Evolutionary conservation across 345 rosid genomes (phyloP).

Genomic region (Salix koriyanagi): DNA sequence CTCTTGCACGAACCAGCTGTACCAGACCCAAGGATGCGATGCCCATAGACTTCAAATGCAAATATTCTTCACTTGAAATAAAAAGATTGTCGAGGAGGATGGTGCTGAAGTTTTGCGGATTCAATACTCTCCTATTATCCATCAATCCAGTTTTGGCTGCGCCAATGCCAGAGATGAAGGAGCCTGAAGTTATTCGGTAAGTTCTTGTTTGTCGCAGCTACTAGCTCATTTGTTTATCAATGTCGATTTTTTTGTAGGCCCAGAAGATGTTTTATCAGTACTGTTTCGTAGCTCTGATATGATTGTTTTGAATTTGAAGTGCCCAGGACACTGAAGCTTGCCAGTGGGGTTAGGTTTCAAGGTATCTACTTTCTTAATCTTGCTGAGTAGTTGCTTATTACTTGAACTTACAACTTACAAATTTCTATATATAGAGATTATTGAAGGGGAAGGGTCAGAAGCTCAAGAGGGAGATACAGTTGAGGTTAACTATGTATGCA

Average conservation of each 20-base stretch:
- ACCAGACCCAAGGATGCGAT: conserved; percentile 7
- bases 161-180: conserved; percentile 47
- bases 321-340: conserved; percentile 76
- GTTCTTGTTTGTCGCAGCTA: conserved; percentile 17
- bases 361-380: conserved; percentile 33
- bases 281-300: conserved; percentile 17
- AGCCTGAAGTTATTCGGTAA: conserved; percentile 72
- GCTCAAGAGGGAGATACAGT: conserved; percentile 73
- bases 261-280: neutral
- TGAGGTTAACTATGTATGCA: conserved; percentile 76
- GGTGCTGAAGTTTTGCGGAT: conserved; percentile 49
- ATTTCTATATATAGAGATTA: conserved; percentile 41
- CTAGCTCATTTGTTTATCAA: neutral
- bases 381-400: neutral
- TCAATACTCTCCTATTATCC: conserved; percentile 27
- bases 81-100: conserved; percentile 42
- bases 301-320: conserved; percentile 42
- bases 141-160: conserved; percentile 47
- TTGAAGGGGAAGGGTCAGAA: conserved; percentile 81
- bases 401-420: neutral
- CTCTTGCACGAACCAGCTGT: neutral
- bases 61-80: conserved; percentile 13
- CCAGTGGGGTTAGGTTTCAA: conserved; percentile 78
- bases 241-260: neutral
- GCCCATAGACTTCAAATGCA: neutral